Conservation (phyloP, 1,284 basidiomycete genomes). For the Leucoagaricus sp. region DNA sequence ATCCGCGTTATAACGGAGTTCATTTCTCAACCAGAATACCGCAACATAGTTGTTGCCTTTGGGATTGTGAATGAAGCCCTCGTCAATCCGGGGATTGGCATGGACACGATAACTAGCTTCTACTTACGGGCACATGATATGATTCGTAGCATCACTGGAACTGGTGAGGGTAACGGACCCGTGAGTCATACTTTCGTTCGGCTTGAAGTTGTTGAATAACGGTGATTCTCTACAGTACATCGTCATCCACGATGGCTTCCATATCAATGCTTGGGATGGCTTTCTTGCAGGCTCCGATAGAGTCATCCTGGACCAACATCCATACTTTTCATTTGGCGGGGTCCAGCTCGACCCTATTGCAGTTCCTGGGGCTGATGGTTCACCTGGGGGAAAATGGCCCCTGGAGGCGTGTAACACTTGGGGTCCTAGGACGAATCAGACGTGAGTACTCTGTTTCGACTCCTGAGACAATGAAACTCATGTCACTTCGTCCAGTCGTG, state of each 20-base stretch:
- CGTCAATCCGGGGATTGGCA: conserved; percentile 52
- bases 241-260: conserved; percentile 83
- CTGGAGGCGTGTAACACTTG: conserved; percentile 56
- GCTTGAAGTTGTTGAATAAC: neutral
- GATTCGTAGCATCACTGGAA: conserved; percentile 77
- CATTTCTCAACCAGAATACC: conserved; percentile 59
- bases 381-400: conserved; percentile 55
- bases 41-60: conserved; percentile 71
- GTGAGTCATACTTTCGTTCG: conserved; percentile 15
- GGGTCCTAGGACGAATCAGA: conserved; percentile 49
- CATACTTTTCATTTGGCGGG: conserved; percentile 67
- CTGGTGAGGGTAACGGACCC: conserved; percentile 78
- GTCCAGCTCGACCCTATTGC: conserved; percentile 43
- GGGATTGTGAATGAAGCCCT: conserved; percentile 75
- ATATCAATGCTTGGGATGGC: conserved; percentile 55
- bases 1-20: conserved; percentile 81
- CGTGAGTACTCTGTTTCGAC: conserved; percentile 24
- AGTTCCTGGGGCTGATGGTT: conserved; percentile 28
- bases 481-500: conserved; percentile 28
- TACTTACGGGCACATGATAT: conserved; percentile 75
- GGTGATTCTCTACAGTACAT: conserved; percentile 44
- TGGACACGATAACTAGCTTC: conserved; percentile 52
- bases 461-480: neutral
- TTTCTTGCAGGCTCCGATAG: conserved; percentile 83
- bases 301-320: conserved; percentile 76